A percentile compares a stretch with the other conserved stretches of the same genome.
phyloP scores from a whole-genome alignment of 768 basidiomycete genomes.

The Rhizopogon sp. region DNA sequence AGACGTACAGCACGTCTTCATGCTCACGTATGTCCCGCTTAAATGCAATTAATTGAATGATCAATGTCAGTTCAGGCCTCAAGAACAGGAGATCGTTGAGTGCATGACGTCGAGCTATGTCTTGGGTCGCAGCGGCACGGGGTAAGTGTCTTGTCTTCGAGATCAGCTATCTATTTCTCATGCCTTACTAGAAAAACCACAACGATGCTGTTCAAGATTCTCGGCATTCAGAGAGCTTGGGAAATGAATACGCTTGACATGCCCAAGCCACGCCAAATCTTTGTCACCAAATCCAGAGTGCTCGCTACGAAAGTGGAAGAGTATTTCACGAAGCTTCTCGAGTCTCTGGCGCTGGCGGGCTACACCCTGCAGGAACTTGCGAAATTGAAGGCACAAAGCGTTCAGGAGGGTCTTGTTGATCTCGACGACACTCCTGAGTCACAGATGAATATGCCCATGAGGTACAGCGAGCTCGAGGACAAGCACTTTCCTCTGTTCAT shows the following conservation, averaged over 20 bases:
- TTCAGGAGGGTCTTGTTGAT: slow-evolving; percentile 29
- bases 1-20: slow-evolving; percentile 23
- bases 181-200: slow-evolving; percentile 56
- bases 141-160: slow-evolving; percentile 33
- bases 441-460: slow-evolving; percentile 29
- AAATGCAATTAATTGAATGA: slow-evolving; percentile 7
- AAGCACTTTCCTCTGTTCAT: slow-evolving; percentile 67
- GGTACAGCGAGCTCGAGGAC: slow-evolving; percentile 52
- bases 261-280: slow-evolving; percentile 58
- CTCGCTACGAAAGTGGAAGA: slow-evolving; percentile 69
- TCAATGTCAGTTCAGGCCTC: slow-evolving; percentile 21
- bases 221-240: slow-evolving; percentile 58
- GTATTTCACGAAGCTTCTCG: slow-evolving; percentile 50
- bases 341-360: slow-evolving; percentile 35
- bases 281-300: slow-evolving; percentile 65
- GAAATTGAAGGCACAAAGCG: slow-evolving; percentile 14
- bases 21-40: slow-evolving; percentile 14
- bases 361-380: slow-evolving; percentile 35
- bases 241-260: slow-evolving; percentile 28
- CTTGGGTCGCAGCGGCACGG: slow-evolving; percentile 68
- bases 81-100: slow-evolving; percentile 55
- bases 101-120: slow-evolving; percentile 60
- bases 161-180: background rate
- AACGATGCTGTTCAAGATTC: slow-evolving; percentile 73
- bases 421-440: slow-evolving; percentile 30